Conservation (phyloP, 2,329 filamentous ascomycete species). For the Penicillium digitatum region DNA sequence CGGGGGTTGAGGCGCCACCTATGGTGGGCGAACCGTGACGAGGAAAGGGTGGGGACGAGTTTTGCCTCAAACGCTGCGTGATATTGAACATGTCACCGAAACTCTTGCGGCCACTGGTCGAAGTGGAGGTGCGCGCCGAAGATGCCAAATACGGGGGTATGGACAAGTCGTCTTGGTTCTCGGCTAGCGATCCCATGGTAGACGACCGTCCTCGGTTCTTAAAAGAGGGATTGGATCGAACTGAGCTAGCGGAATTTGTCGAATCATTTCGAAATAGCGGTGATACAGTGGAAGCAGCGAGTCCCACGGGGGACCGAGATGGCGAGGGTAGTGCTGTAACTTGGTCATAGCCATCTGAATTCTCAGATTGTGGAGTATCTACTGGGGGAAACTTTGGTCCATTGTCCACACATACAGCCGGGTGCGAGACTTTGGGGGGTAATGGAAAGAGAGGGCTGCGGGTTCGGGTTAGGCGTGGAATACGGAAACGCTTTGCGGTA, state of each 20-base stretch:
- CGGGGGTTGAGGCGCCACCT: conserved; percentile 64
- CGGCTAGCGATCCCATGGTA: conserved; percentile 78
- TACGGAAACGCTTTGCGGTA: conserved; percentile 71
- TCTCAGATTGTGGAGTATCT: conserved; percentile 23
- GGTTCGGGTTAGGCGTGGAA: conserved; percentile 72
- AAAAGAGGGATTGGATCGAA: conserved; percentile 51
- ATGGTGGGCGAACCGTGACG: conserved; percentile 60
- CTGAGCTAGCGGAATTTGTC: conserved; percentile 63
- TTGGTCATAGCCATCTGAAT: conserved; percentile 31
- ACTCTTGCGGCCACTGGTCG: conserved; percentile 80
- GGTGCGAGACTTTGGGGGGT: conserved; percentile 60
- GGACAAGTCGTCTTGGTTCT: conserved; percentile 67
- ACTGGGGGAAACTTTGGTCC: conserved; percentile 20
- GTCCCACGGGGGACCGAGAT: conserved; percentile 51
- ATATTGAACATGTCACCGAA: conserved; percentile 84
- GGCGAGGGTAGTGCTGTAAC: conserved; percentile 47
- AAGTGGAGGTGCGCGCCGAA: conserved; percentile 69
- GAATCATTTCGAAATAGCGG: conserved; percentile 58
- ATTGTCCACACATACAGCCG: conserved; percentile 13
- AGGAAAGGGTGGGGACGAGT: conserved; percentile 65
- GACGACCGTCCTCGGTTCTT: conserved; percentile 72
- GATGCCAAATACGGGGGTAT: conserved; percentile 58
- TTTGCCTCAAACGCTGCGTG: conserved; percentile 70
- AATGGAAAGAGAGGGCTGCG: conserved; percentile 79
- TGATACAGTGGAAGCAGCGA: conserved; percentile 45